phyloP scores from a whole-genome alignment of 192 early-diverging fungal species.

The Phycomyces blakesleeanus region DNA sequence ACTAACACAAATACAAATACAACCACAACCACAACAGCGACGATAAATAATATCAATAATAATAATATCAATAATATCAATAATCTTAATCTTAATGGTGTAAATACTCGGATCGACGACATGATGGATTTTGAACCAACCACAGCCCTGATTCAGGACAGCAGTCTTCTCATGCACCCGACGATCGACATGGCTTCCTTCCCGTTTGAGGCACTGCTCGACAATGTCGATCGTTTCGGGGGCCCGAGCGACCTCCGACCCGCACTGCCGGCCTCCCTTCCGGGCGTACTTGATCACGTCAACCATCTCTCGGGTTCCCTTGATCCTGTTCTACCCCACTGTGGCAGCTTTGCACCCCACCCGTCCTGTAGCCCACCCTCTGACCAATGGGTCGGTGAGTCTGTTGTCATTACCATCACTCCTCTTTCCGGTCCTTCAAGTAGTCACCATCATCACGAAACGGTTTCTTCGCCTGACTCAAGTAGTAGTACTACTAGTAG shows the following conservation, averaged over 20 bases:
- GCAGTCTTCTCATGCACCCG: background rate
- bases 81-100: no score
- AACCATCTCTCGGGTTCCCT: background rate
- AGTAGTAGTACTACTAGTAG: no score
- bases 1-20: background rate
- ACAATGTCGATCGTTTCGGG: background rate
- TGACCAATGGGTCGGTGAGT: slow-evolving; percentile 13
- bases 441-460: background rate
- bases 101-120: background rate
- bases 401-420: slow-evolving; percentile 32
- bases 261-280: background rate
- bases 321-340: background rate
- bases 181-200: no score
- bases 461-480: background rate
- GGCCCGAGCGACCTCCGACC: background rate
- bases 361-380: background rate
- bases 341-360: slow-evolving; percentile 11
- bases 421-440: slow-evolving; percentile 5
- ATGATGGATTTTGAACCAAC: background rate
- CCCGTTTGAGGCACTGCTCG: background rate
- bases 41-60: no score
- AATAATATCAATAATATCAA: no score
- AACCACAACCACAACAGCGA: background rate
- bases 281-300: background rate
- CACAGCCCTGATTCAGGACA: background rate